Evolutionary conservation across 352 stramenopile genomes (phyloP), one percentile per base, ranked within the genome.

Genomic region (Blastocystis sp.): DNA sequence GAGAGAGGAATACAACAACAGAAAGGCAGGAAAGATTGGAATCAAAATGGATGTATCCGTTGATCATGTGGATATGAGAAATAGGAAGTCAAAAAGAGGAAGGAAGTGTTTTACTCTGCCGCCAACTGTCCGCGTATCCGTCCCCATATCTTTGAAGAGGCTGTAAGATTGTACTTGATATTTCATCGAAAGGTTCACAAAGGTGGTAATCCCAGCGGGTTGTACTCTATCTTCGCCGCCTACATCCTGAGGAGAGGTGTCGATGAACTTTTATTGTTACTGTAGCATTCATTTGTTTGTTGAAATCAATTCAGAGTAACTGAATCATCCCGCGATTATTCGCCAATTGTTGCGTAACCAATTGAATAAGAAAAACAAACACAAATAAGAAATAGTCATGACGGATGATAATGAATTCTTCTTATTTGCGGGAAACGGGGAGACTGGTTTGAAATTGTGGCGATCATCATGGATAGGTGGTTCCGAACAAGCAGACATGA

Each of bases 241-340:
- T 78, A 78, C 27, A 78, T 78, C 24, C 57, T 56, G 4, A 48
- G 57, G 34, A 32, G 67, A 44, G 67, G 67, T 18, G n/a, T 78
- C 18, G 67, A 78, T n/a, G 67, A 78, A 61, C 38, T 78, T n/a
- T 27, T 59, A 57, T 61, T 38, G 27, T 48, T 40, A 40, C n/a
- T 78, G 24, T 42, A 59, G 51, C 11, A 11, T n/a, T n/a, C n/a
- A n/a, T n/a, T n/a, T n/a, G n/a, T n/a, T n/a, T n/a, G n/a, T n/a
- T n/a, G n/a, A n/a, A n/a, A n/a, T n/a, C n/a, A n/a, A n/a, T n/a
- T n/a, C n/a, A n/a, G n/a, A n/a, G n/a, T n/a, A n/a, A n/a, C n/a
- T n/a, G n/a, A n/a, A n/a, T n/a, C n/a, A n/a, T n/a, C n/a, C n/a
- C n/a, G n/a, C n/a, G n/a, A n/a, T n/a, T n/a, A n/a, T n/a, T n/a